A percentile compares a stretch with the other conserved stretches of the same genome.
phyloP scores from a whole-genome alignment of 495 filamentous ascomycete genomes.

The Penicillium diatomitis region DNA sequence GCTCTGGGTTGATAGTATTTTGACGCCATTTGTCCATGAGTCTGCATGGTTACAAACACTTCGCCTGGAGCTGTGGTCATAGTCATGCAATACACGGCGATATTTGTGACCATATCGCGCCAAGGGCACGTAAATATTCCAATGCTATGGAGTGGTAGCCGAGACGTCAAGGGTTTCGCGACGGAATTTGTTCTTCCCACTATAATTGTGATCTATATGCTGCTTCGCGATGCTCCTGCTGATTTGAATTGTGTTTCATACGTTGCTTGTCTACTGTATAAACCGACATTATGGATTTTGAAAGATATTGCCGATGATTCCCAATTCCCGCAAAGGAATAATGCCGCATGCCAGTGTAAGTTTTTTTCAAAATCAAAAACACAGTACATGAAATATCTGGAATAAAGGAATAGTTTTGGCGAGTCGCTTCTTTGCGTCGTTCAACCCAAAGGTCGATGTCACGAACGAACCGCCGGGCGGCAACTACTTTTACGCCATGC shows the following conservation, averaged over 20 bases:
- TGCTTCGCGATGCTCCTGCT: no score
- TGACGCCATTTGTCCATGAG: constrained; percentile 2
- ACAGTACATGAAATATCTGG: background rate
- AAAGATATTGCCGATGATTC: no score
- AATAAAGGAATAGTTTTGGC: background rate
- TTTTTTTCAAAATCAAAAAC: no score
- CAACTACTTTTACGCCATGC: constrained; percentile 15
- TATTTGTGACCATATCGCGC: background rate
- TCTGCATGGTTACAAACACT: background rate
- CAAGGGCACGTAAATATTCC: background rate
- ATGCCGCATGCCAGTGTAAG: no score
- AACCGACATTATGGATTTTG: no score
- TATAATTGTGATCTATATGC: no score
- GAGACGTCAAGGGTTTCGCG: no score
- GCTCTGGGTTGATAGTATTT: constrained; percentile 21
- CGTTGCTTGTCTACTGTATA: no score
- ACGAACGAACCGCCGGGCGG: constrained; percentile 8
- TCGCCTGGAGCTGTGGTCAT: background rate
- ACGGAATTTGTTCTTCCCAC: no score
- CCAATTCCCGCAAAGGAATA: no score
- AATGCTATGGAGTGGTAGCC: background rate
- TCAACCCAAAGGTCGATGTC: constrained; percentile 1
- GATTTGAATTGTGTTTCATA: no score
- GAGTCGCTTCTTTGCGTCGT: background rate
- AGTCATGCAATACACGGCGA: background rate